A percentile compares a stretch with the other conserved stretches of the same genome.
These are phyloP conservation scores for Ceratobasidium sp. DNA, from an alignment of 1,284 basidiomycete genomes.

Conservation along the genomic window DNA sequence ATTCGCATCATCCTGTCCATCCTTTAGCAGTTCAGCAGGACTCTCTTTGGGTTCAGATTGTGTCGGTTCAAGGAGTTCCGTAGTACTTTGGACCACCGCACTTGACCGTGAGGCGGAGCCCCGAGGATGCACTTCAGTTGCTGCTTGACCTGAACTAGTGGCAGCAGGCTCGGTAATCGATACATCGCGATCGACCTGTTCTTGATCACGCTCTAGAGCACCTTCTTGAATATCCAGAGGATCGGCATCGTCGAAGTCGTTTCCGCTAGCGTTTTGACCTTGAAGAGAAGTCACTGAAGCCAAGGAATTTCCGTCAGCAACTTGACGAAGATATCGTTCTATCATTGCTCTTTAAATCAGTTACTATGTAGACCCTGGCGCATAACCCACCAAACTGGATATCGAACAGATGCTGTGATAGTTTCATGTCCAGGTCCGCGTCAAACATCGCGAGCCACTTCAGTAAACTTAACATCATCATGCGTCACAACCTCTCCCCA, in stretches of 20 bases:
- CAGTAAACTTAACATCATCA: too few relatives aligned
- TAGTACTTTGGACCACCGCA: too few relatives aligned
- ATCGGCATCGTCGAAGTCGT: not conserved
- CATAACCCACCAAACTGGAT: slow-evolving; percentile 40
- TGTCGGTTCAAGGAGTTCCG: too few relatives aligned
- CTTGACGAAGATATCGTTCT: not conserved
- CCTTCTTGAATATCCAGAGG: not conserved
- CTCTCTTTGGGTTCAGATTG: not conserved
- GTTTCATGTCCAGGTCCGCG: slow-evolving; percentile 20
- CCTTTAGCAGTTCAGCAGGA: not conserved
- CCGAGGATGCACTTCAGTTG: not conserved
- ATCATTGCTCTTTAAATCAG: too few relatives aligned
- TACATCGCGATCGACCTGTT: not conserved
- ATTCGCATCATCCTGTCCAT: not conserved
- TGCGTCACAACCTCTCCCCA: too few relatives aligned
- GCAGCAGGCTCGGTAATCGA: not conserved
- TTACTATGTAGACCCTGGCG: too few relatives aligned
- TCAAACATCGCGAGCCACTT: slow-evolving; percentile 23
- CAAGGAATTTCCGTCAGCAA: too few relatives aligned
- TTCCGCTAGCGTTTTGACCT: not conserved
- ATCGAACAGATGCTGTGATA: slow-evolving; percentile 38
- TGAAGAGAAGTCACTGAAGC: too few relatives aligned
- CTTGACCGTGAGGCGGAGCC: not conserved
- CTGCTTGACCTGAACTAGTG: not conserved
- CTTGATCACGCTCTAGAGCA: not conserved